These are phyloP conservation scores for Pyrenochaeta sp. DNA, from an alignment of 2,329 filamentous ascomycete species.

Conservation along the genomic window DNA sequence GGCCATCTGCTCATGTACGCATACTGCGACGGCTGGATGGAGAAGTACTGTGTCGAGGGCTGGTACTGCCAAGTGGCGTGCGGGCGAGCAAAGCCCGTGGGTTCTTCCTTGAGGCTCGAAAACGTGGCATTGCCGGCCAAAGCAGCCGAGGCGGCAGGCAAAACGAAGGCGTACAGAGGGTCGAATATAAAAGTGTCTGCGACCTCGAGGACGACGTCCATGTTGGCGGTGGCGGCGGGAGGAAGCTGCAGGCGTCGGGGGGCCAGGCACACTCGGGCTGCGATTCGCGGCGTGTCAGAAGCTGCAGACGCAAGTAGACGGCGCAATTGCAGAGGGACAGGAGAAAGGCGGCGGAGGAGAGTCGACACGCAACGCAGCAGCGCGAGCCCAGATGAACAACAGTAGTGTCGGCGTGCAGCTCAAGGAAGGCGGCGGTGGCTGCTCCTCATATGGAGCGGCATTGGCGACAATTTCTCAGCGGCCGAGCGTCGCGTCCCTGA, in stretches of 20 bases:
- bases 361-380: not conserved
- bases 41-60: conserved; percentile 74
- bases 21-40: conserved; percentile 72
- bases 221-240: conserved; percentile 54
- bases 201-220: conserved; percentile 92
- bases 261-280: conserved; percentile 25
- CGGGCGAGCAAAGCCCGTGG: conserved; percentile 33
- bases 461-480: conserved; percentile 19
- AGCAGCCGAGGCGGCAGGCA: conserved; percentile 64
- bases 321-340: not conserved
- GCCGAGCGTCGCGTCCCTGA: conserved; percentile 7
- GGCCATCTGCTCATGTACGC: conserved; percentile 81
- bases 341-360: not conserved
- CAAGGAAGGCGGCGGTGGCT: conserved; percentile 9
- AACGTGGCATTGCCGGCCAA: conserved; percentile 65
- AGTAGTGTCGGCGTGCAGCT: no score
- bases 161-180: conserved; percentile 73
- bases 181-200: conserved; percentile 85
- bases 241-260: conserved; percentile 10
- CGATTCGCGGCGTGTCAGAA: conserved; percentile 25
- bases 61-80: conserved; percentile 68
- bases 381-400: no score
- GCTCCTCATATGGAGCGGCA: conserved; percentile 8
- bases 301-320: conserved; percentile 1
- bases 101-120: conserved; percentile 54